Percentiles rank a stretch among this genome's conserved stretches.
Evolutionary conservation across 768 basidiomycete species (phyloP).

Genomic region (Suillus clintonianus): DNA sequence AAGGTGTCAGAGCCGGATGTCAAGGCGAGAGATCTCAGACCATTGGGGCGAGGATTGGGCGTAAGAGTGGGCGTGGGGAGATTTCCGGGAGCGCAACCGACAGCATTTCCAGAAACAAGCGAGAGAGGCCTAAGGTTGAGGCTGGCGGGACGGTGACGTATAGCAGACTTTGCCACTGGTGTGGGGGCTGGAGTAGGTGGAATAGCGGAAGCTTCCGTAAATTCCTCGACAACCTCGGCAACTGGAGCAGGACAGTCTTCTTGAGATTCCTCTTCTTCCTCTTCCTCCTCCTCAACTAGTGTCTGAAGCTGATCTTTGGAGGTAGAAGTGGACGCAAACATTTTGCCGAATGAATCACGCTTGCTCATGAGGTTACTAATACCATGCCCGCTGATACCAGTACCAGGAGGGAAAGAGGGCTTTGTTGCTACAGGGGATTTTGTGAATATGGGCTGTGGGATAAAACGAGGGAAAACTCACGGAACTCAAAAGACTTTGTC

Average conservation of each 20-base stretch:
- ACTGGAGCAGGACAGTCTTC: conserved; percentile 18
- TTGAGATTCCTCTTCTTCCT: conserved; percentile 45
- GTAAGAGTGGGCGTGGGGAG: conserved; percentile 58
- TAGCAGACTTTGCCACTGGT: conserved; percentile 36
- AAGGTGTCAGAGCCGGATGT: conserved; percentile 31
- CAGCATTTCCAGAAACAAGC: conserved; percentile 56
- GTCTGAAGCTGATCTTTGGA: conserved; percentile 80
- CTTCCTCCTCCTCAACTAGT: conserved; percentile 84
- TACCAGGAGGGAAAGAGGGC: conserved; percentile 55
- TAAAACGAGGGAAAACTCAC: conserved; percentile 44
- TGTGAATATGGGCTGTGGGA: neutral
- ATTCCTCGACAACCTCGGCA: conserved; percentile 15
- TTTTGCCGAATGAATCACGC: conserved; percentile 80
- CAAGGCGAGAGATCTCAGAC: conserved; percentile 57
- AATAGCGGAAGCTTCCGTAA: conserved; percentile 24
- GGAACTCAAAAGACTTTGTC: conserved; percentile 64
- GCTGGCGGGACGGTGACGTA: conserved; percentile 65
- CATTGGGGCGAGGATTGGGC: conserved; percentile 45
- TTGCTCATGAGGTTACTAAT: conserved; percentile 54
- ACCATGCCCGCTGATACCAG: conserved; percentile 42
- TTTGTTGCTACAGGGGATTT: conserved; percentile 50
- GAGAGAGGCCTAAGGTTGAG: conserved; percentile 72
- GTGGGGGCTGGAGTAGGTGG: conserved; percentile 32
- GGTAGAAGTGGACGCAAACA: conserved; percentile 57
- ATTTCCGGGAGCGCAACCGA: conserved; percentile 33